phyloP scores from a whole-genome alignment of 78 protist species.

The Anaeramoeba ignava region DNA sequence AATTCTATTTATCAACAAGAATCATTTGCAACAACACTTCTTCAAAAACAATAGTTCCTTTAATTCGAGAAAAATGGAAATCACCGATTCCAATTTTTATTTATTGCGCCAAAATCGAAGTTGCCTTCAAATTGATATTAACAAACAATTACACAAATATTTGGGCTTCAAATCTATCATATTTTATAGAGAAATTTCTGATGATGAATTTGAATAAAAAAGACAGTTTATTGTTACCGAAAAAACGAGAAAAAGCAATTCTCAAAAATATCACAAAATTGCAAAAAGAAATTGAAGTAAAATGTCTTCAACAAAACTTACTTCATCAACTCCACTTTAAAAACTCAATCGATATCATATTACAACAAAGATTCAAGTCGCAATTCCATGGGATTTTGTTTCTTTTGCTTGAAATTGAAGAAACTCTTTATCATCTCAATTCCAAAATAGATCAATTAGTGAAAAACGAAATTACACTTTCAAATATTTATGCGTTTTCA shows the following conservation, averaged over 20 bases:
- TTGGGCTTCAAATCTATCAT: background rate
- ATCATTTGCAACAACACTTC: conserved; percentile 1
- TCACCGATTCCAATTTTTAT: background rate
- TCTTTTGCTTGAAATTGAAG: too few species aligned
- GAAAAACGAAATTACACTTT: too few species aligned
- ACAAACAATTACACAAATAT: background rate
- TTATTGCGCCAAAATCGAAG: background rate
- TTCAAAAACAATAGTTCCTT: background rate
- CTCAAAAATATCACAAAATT: background rate
- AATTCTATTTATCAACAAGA: too few species aligned
- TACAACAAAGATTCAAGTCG: too few species aligned
- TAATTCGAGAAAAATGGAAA: background rate
- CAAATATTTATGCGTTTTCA: too few species aligned
- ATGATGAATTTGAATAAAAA: background rate
- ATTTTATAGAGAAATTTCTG: background rate
- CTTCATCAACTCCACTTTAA: background rate
- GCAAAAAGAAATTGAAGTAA: background rate
- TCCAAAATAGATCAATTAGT: too few species aligned
- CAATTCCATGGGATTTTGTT: too few species aligned
- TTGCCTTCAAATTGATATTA: background rate
- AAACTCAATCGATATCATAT: background rate
- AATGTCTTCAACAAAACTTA: background rate
- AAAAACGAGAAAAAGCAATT: background rate
- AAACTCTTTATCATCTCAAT: too few species aligned
- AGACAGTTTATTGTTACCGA: background rate